Evolutionary conservation across 805 yeast genomes (phyloP), one percentile per base, ranked within the genome.

Genomic region (Starmerella bacillaris): DNA sequence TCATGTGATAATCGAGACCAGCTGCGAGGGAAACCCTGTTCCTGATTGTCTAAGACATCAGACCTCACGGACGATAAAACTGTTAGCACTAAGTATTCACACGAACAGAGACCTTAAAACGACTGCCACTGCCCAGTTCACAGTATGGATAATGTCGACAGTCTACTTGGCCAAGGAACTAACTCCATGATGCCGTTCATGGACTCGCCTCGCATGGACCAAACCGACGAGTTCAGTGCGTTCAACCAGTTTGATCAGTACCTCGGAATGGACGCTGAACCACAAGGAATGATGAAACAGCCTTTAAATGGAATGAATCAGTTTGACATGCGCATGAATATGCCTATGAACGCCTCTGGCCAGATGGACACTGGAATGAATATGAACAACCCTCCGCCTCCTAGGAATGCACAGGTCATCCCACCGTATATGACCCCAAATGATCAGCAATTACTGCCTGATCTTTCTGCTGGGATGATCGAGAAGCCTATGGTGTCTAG

Each of bases 101-200:
- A 22, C 26, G 12, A n/a, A 12, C 12, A n/a, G n/a, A 12, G 12
- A 12, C 12, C 12, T 22, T n/a, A 12, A 12, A 12, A 22, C n/a
- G 12, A 12, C 12, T n/a, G 26, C 26, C 26, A 22, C 26, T 12
- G 12, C 12, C 11, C 14, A 9, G 15, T 27, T 12, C 11, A 18
- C 24, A 15, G 18, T 2, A 44, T 43, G 47, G 47, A 43, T 30
- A 36, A 36, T 26, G 36, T 43, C 41, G 48, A 44, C 26, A 40
- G 44, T 34, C 21, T 44, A 6, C 38, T 44, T 27, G 47, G 47
- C 29, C 48, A 43, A 35, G 43, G 44, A 19, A 41, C 43, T 14
- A 32, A 37, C 33, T 36, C 38, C 18, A 41, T 39, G 40, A 34
- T 40, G 26, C 35, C 48, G 24, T 44, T 43, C 39, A 35, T 44